A percentile compares a stretch with the other conserved stretches of the same genome.
Evolutionary conservation across 345 rosid species (phyloP).

Genomic region (Isatis tinctoria): DNA sequence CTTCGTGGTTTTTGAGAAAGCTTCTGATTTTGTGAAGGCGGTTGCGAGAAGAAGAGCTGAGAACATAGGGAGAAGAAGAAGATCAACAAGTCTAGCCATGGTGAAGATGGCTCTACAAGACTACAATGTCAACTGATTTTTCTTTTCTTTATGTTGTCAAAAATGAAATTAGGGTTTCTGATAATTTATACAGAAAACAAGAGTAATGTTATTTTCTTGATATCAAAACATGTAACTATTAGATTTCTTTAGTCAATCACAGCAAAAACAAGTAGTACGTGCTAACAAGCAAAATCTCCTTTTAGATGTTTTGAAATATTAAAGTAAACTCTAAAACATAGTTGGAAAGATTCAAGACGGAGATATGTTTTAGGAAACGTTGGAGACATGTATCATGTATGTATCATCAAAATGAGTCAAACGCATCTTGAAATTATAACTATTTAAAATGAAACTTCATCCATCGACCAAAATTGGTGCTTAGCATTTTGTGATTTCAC

Average conservation of each 20-base stretch:
- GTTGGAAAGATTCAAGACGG: background rate
- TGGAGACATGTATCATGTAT: background rate
- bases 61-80: background rate
- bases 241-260: background rate
- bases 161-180: too few species aligned
- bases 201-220: background rate
- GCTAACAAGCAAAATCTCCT: background rate
- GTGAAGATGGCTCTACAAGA: too few species aligned
- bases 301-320: background rate
- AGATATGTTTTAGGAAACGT: background rate
- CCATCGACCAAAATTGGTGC: too few species aligned
- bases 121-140: too few species aligned
- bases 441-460: background rate
- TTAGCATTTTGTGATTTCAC: background rate
- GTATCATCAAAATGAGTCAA: background rate
- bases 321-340: background rate
- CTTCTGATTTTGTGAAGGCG: background rate
- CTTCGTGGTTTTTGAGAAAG: constrained; percentile 12
- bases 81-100: too few species aligned
- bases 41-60: background rate
- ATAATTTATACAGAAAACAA: background rate
- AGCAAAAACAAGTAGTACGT: background rate
- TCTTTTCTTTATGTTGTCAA: too few species aligned
- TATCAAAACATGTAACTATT: background rate
- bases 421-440: background rate